These are phyloP conservation scores for Penicillium sp. DNA, from an alignment of 2,329 filamentous ascomycete species.

Conservation along the genomic window DNA sequence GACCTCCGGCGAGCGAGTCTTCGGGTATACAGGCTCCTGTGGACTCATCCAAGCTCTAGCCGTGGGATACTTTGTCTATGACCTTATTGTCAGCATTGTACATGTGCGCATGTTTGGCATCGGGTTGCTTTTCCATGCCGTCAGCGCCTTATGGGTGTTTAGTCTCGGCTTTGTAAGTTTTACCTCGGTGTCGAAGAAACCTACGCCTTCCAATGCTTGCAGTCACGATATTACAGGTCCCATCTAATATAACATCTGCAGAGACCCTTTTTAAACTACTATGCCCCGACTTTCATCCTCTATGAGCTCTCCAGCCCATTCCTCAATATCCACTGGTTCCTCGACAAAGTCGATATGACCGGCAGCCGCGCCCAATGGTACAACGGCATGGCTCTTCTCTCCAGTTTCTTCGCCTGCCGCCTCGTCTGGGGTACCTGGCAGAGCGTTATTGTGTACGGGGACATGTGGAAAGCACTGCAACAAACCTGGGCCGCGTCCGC, in stretches of 20 bases:
- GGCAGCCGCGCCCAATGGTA: constrained; percentile 59
- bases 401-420: constrained; percentile 59
- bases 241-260: constrained; percentile 30
- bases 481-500: constrained; percentile 36
- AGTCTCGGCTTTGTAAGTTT: constrained; percentile 60
- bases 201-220: neutral
- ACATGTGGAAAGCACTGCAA: constrained; percentile 55
- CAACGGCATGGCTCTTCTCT: constrained; percentile 58
- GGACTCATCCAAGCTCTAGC: constrained; percentile 60
- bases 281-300: constrained; percentile 62
- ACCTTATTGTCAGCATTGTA: constrained; percentile 54
- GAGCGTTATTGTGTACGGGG: constrained; percentile 56
- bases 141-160: constrained; percentile 59
- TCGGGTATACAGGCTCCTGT: constrained; percentile 58
- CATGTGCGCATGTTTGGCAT: constrained; percentile 57
- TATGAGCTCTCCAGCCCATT: constrained; percentile 65
- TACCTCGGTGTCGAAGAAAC: neutral
- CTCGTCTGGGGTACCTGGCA: constrained; percentile 62
- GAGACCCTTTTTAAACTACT: constrained; percentile 64
- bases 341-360: constrained; percentile 63
- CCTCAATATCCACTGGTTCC: constrained; percentile 68
- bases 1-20: constrained; percentile 53
- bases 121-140: constrained; percentile 60
- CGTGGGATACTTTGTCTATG: constrained; percentile 63
- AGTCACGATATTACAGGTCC: neutral